A percentile compares a stretch with the other conserved stretches of the same genome.
These are phyloP conservation scores for Wickerhamomyces alni DNA, from an alignment of 805 yeast genomes.

Conservation along the genomic window DNA sequence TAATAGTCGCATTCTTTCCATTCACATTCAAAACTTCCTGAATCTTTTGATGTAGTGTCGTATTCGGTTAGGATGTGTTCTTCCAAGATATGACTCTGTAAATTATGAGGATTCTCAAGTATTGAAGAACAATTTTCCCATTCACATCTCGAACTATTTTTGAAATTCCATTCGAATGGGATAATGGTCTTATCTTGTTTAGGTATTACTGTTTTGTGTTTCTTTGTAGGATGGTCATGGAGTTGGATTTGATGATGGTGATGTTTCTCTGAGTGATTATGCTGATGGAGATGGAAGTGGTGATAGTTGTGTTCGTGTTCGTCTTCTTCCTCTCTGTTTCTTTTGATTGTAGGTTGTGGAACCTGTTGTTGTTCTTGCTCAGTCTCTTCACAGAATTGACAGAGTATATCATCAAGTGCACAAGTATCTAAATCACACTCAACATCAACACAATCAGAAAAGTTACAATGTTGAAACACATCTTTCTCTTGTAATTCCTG, in stretches of 20 bases:
- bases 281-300: constrained; percentile 9
- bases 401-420: constrained; percentile 28
- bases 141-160: constrained; percentile 45
- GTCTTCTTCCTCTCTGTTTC: constrained; percentile 14
- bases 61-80: constrained; percentile 36
- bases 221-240: constrained; percentile 26
- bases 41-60: constrained; percentile 1
- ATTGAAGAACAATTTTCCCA: constrained; percentile 60
- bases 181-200: constrained; percentile 6
- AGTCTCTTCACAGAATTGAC: constrained; percentile 24
- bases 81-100: constrained; percentile 48
- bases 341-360: constrained; percentile 2
- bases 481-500: not conserved
- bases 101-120: constrained; percentile 31
- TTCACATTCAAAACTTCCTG: constrained; percentile 41
- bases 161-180: constrained; percentile 24
- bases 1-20: constrained; percentile 69
- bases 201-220: constrained; percentile 2
- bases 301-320: constrained; percentile 18
- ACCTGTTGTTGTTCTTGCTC: too few species aligned
- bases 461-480: constrained; percentile 12
- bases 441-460: constrained; percentile 21
- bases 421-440: constrained; percentile 24
- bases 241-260: constrained; percentile 33
- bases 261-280: constrained; percentile 23